Conservation (phyloP, 352 stramenopile species). For the Phytophthora gonapodyides region DNA sequence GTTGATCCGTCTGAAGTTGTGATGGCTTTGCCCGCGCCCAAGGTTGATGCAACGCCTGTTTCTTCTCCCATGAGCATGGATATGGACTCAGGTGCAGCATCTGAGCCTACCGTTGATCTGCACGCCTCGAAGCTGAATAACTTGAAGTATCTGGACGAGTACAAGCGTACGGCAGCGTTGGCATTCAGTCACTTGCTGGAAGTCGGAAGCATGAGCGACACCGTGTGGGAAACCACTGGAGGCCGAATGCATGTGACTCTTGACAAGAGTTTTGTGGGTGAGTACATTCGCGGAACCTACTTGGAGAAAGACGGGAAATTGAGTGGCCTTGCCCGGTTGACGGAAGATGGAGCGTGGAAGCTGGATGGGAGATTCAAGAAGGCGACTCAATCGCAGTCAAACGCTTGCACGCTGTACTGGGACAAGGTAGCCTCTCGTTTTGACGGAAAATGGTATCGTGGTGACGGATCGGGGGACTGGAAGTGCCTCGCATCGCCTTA, state of each 20-base stretch:
- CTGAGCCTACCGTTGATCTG: slow-evolving; percentile 14
- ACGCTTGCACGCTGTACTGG: slow-evolving; percentile 73
- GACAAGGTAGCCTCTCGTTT: slow-evolving; percentile 60
- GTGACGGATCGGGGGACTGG: slow-evolving; percentile 82
- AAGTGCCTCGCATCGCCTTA: slow-evolving; percentile 65
- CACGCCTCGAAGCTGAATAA: slow-evolving; percentile 42
- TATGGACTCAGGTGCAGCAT: slow-evolving; percentile 33
- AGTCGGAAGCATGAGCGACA: slow-evolving; percentile 36
- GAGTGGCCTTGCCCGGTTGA: slow-evolving; percentile 56
- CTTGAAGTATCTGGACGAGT: slow-evolving; percentile 49
- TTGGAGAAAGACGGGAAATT: slow-evolving; percentile 71
- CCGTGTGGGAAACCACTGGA: slow-evolving; percentile 73
- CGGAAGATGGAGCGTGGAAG: slow-evolving; percentile 62
- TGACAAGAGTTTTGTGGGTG: slow-evolving; percentile 48
- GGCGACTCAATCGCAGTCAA: slow-evolving; percentile 64
- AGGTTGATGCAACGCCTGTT: slow-evolving; percentile 21
- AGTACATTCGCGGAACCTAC: slow-evolving; percentile 80
- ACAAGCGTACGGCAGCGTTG: slow-evolving; percentile 53
- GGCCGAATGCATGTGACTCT: slow-evolving; percentile 59
- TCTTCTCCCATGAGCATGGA: slow-evolving; percentile 47
- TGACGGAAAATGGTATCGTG: slow-evolving; percentile 85
- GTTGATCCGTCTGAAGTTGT: slow-evolving; percentile 39
- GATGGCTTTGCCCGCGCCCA: slow-evolving; percentile 40
- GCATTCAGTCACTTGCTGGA: slow-evolving; percentile 39
- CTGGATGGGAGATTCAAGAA: slow-evolving; percentile 78